phyloP scores from a whole-genome alignment of 1,139 yeast genomes.

The Saccharomycopsis hybrid region DNA sequence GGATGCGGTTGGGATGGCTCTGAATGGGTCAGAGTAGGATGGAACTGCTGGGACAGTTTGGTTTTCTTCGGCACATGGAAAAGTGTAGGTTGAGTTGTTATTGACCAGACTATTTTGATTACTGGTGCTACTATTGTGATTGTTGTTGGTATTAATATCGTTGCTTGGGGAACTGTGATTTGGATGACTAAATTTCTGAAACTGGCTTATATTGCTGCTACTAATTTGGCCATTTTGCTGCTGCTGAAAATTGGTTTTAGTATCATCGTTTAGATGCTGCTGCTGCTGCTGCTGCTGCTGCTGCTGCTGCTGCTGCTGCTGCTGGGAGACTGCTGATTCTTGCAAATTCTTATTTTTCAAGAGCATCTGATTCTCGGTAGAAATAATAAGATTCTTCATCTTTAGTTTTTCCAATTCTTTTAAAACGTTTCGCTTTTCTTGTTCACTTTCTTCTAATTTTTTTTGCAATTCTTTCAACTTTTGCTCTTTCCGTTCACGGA shows the following conservation, averaged over 20 bases:
- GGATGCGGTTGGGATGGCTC: background rate
- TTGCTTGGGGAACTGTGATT: background rate
- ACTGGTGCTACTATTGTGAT: background rate
- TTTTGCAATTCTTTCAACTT: constrained; percentile 62
- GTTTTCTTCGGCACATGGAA: constrained; percentile 5
- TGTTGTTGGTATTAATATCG: background rate
- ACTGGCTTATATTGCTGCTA: background rate
- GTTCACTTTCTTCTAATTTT: constrained; percentile 54
- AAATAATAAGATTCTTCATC: constrained; percentile 47
- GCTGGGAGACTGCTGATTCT: background rate
- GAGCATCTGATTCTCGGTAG: constrained; percentile 54
- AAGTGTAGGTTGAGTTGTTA: constrained; percentile 4
- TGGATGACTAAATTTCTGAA: background rate
- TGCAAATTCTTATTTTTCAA: constrained; percentile 25
- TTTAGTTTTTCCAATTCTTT: constrained; percentile 50
- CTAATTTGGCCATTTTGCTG: background rate
- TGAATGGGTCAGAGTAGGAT: no score
- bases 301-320: background rate
- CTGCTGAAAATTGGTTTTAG: no score
- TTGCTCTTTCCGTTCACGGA: constrained; percentile 77
- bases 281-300: background rate
- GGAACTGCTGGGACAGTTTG: background rate
- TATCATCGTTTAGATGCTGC: background rate
- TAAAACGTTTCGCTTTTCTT: constrained; percentile 45
- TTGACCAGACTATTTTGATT: background rate